Evolutionary conservation across 1,139 yeast species (phyloP), one percentile per base, ranked within the genome.

Genomic region (Pichia sp.): DNA sequence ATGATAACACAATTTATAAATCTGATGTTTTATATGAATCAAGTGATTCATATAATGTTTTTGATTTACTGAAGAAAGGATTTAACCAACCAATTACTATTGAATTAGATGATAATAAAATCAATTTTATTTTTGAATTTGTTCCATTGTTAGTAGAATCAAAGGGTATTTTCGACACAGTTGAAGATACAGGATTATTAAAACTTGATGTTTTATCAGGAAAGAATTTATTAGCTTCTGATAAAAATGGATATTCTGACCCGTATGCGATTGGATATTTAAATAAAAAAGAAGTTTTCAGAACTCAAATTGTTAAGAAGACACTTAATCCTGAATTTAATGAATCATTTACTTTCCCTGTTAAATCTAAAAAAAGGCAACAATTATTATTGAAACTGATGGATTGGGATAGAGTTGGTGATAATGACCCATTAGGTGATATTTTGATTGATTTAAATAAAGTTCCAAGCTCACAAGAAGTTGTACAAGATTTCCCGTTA

Each of bases 401-500:
- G 59, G 94, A 85, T 64, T 85, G 92, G 92, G 92, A 85, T 65
- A 73, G 81, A 59, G 76, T 88, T 27, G 89, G 85, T 54, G 76
- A 73, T 45, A 80, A 82, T 61, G 84, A 79, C 57, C 64, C 74
- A 36, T 66, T 85, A 48, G 89, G 90, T 43, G 56, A 65, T 38
- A 76, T 75, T 2, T 57, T 56, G 6, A 55, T 84, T 41, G 82
- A 81, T 56, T 65, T 82, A 32, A 67, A 78, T 1, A 58, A 69
- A 1, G 58, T 83, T 36, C 71, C 71, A 23, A 77, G 82, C 1
- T 66, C 68, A 42, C 60, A 71, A 35, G 62, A 72, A 4, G 71
- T 77, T 29, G 69, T 70, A 16, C 71, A 82, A 58, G 67, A 69
- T 18, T 75, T 74, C 37, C 66, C 72, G 26, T 68, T 85, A 52